A percentile compares a stretch with the other conserved stretches of the same genome.
Evolutionary conservation across 1,139 yeast genomes (phyloP).

Genomic region (Diutina ranongensis): DNA sequence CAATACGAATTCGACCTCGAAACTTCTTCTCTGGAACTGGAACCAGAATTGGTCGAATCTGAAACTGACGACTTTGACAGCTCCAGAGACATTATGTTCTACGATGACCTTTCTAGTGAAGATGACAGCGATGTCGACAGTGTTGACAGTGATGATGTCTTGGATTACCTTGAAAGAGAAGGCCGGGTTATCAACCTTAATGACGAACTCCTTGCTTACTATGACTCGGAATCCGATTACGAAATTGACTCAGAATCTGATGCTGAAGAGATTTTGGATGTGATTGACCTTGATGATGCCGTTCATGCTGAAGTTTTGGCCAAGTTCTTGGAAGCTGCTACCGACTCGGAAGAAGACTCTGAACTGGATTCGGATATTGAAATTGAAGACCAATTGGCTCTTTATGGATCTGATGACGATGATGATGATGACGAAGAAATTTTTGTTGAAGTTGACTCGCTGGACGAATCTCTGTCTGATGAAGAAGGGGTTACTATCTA

Average conservation of each 20-base stretch:
- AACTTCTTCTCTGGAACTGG: constrained; percentile 7
- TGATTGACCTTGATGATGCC: constrained; percentile 21
- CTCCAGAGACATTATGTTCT: constrained; percentile 7
- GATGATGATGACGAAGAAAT: constrained; percentile 13
- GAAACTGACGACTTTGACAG: constrained; percentile 8
- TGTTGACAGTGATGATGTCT: constrained; percentile 24
- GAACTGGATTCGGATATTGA: constrained; percentile 6
- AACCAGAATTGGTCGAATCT: constrained; percentile 11
- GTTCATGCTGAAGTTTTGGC: constrained; percentile 23
- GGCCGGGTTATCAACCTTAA: constrained; percentile 29
- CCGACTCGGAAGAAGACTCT: constrained; percentile 10
- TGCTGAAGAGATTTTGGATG: constrained; percentile 19
- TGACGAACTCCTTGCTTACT: constrained; percentile 25
- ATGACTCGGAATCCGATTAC: neutral
- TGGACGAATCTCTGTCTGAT: constrained; percentile 11
- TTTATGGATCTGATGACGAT: constrained; percentile 11
- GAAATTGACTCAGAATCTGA: constrained; percentile 11
- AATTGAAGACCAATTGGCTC: constrained; percentile 1
- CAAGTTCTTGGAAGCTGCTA: constrained; percentile 21
- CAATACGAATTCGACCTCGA: constrained; percentile 17
- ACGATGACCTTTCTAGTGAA: constrained; percentile 9
- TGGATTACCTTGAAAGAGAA: constrained; percentile 24
- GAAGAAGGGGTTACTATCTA: constrained; percentile 10
- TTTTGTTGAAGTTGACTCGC: constrained; percentile 15
- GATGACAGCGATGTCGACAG: constrained; percentile 24